These are phyloP conservation scores for Paramecium biaurelia DNA, from an alignment of 73 alveolate species.

Conservation along the genomic window DNA sequence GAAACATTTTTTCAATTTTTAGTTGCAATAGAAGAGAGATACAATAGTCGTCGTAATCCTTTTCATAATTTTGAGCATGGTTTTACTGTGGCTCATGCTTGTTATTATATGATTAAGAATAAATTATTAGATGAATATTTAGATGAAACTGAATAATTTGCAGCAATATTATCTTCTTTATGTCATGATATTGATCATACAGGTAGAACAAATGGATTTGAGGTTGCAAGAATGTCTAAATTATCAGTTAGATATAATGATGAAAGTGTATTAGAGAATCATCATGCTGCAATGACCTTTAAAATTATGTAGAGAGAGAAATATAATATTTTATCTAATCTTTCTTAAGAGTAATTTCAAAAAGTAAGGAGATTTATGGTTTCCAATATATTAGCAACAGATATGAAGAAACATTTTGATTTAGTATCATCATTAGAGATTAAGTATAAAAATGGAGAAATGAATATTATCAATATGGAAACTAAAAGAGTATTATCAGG, in stretches of 20 bases:
- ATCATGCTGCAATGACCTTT: slow-evolving; percentile 59
- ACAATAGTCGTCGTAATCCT: slow-evolving; percentile 57
- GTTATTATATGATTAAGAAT: slow-evolving; percentile 46
- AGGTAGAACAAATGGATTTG: slow-evolving; percentile 66
- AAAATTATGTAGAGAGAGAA: slow-evolving; percentile 54
- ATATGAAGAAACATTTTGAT: slow-evolving; percentile 62
- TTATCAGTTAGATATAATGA: slow-evolving; percentile 63
- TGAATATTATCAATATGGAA: neutral
- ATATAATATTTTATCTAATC: slow-evolving; percentile 54
- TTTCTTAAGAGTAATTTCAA: slow-evolving; percentile 35
- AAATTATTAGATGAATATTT: slow-evolving; percentile 28
- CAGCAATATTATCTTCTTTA: slow-evolving; percentile 57
- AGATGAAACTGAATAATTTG: slow-evolving; percentile 54
- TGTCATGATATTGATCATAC: slow-evolving; percentile 68
- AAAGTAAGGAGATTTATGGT: slow-evolving; percentile 51
- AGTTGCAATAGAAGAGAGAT: slow-evolving; percentile 51
- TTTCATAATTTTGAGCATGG: slow-evolving; percentile 70
- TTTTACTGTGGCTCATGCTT: slow-evolving; percentile 63
- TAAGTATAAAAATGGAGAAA: slow-evolving; percentile 15
- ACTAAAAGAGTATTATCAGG: slow-evolving; percentile 33
- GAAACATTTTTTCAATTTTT: slow-evolving; percentile 49
- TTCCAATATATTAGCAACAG: slow-evolving; percentile 55
- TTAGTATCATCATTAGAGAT: slow-evolving; percentile 24
- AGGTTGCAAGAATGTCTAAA: slow-evolving; percentile 65
- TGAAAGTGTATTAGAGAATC: slow-evolving; percentile 65